Base-by-base conservation (phyloP, 2,329 filamentous ascomycete species). In the Tolypocladium tropicale region DNA sequence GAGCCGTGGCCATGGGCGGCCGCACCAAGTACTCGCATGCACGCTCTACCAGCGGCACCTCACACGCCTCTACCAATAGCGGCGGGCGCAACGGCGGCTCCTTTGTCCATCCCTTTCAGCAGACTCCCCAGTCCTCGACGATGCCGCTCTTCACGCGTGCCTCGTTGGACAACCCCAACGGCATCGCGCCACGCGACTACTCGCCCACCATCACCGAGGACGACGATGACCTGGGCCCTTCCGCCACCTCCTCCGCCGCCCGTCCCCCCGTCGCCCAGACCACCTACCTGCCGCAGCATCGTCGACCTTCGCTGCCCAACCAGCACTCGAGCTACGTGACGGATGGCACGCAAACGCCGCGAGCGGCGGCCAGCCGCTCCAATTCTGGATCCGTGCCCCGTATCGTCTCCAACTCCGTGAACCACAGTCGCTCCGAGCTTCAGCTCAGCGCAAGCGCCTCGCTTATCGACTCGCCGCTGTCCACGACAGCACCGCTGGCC, bases 41-140 rank as follows among this genome's bases (percentile, higher is more conserved):
- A 39, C 78, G 83, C 25, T 83, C 82, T 2, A 78, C 81, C 55
- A 83, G 80, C 64, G 80, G 79, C 56, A 76, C 77, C 53, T 84
- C 80, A 28, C 80, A 83, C 64, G 70, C 74, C 60, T 84, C 81
- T 30, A 77, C 76, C 53, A 77, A 73, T 59, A 84, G 80, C 62
- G 75, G 69, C 53, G 58, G 33, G 6, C 59, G 70, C 54, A 74
- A 78, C 56, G 72, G 71, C 56, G 74, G 74, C 56, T 70, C 74
- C 34, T 85, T 86, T 64, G 76, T 85, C 23, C 83, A 86, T 64
- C 83, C 83, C 30, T 85, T 84, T 61, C 81, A 85, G 65, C 83
- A 85, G 69, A 84, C 75, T 10, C 83, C 83, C 34, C 77, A 80
- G 43, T 81, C 81, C 1, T 79, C 80, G 50, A 84, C 82, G 57